Base-by-base conservation (phyloP, 805 yeast species). In the Teunomyces stri region DNA sequence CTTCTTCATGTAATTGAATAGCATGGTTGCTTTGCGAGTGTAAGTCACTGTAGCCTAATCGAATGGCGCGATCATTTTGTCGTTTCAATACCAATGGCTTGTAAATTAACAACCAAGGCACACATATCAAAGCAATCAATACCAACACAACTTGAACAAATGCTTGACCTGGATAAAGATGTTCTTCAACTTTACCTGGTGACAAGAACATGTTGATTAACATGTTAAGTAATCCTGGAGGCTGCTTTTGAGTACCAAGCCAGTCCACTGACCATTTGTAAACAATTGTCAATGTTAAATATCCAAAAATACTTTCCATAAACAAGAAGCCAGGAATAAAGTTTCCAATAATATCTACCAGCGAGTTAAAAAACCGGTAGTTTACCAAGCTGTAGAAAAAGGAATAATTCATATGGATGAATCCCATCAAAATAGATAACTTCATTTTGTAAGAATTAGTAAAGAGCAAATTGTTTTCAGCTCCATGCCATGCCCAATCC, bases 381-480 rank as follows among this genome's bases (percentile, higher is more conserved):
- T 94, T 94, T 47, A 87, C 91, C 53, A 87, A 78, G 16, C 97
- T 89, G 61, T 91, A 90, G 66, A 82, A 65, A 62, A 82, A 85
- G 3, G 96, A 88, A 69, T 92, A 94, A 10, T 91, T 72, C 99
- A 94, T 94, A 70, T 94, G 99, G 41, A 79, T 68, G 68, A 85
- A 92, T 3, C 99, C 99, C 91, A 94, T 86, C 55, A 94, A 75
- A 48, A 94, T 85, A 2, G 98, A 90, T 51, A 94, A 75, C 68
- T 94, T 94, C 99, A 94, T 94, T 76, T 94, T 94, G 73, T 89
- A 94, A 2, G 98, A 91, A 72, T 94, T 94, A 43, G 96, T 81
- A 70, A 94, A 94, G 49, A 95, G 69, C 58, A 94, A 76, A 44
- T 85, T 84, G 70, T 94, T 94, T 57, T 94, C 99, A 35, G 98